phyloP scores from a whole-genome alignment of 2,329 filamentous ascomycete species.

The Colletotrichum aenigma region DNA sequence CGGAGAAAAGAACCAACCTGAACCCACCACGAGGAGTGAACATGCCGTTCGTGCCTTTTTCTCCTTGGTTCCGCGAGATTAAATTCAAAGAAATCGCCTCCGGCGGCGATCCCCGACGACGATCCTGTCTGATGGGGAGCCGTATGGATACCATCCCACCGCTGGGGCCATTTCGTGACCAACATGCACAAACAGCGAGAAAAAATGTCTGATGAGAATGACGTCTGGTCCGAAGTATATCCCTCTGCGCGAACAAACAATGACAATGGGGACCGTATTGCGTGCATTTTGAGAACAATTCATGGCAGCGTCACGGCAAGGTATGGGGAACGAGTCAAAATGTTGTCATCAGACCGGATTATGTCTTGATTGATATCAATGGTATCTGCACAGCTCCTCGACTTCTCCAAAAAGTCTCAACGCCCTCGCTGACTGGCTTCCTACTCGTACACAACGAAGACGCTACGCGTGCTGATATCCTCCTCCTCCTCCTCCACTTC shows the following conservation, averaged over 20 bases:
- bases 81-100: background rate
- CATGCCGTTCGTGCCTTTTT: background rate
- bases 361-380: conserved; percentile 10
- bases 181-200: background rate
- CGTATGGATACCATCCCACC: background rate
- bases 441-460: conserved; percentile 12
- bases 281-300: background rate
- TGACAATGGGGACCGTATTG: background rate
- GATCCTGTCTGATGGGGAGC: background rate
- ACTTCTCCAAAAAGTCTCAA: background rate
- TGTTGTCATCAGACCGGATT: background rate
- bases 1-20: background rate
- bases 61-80: background rate
- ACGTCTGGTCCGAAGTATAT: background rate
- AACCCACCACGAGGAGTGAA: background rate
- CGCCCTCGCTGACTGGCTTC: background rate
- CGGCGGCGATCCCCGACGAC: background rate
- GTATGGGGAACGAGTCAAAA: background rate
- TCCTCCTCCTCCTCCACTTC: background rate
- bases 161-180: background rate
- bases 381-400: conserved; percentile 10
- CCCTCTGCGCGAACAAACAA: background rate
- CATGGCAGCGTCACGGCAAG: background rate
- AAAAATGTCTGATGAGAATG: background rate
- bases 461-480: conserved; percentile 7